These are phyloP conservation scores for Xerocomellus dryophilus DNA, from an alignment of 768 basidiomycete species.

Conservation along the genomic window DNA sequence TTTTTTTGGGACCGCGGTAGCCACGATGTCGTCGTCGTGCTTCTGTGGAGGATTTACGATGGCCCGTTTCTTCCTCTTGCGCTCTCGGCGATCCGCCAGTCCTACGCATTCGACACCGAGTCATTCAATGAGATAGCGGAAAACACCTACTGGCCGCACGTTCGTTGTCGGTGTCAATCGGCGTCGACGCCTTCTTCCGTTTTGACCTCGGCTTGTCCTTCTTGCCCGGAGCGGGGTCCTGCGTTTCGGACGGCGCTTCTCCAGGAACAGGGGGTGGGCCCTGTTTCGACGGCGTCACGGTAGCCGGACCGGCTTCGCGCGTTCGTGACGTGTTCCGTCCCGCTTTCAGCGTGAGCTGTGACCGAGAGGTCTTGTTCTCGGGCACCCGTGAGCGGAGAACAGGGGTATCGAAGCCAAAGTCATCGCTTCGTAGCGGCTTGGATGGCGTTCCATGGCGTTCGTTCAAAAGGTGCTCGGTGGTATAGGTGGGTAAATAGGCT, in stretches of 20 bases:
- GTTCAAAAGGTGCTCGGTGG: conserved; percentile 35
- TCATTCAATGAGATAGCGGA: neutral
- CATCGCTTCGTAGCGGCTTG: conserved; percentile 9
- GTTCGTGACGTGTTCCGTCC: neutral
- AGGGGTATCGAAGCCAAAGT: conserved; percentile 51
- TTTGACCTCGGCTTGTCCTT: conserved; percentile 27
- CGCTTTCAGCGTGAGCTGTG: neutral
- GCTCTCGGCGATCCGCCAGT: conserved; percentile 60
- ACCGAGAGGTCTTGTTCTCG: conserved; percentile 9
- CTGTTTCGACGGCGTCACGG: neutral
- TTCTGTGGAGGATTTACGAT: conserved; percentile 39
- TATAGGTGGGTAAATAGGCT: conserved; percentile 42
- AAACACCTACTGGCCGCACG: conserved; percentile 34
- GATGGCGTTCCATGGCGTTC: conserved; percentile 12
- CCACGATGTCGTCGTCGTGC: conserved; percentile 1
- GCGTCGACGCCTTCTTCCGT: conserved; percentile 18
- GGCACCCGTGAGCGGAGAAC: conserved; percentile 47
- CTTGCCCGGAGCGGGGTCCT: conserved; percentile 3
- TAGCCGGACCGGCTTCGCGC: neutral
- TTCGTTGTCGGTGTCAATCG: conserved; percentile 33
- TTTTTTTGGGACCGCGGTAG: conserved; percentile 6
- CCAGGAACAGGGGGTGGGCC: neutral
- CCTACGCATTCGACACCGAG: conserved; percentile 38
- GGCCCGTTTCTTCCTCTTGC: conserved; percentile 55
- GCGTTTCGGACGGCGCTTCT: neutral